Evolutionary conservation across 345 rosid species (phyloP).

Genomic region (Raphanus sativus): DNA sequence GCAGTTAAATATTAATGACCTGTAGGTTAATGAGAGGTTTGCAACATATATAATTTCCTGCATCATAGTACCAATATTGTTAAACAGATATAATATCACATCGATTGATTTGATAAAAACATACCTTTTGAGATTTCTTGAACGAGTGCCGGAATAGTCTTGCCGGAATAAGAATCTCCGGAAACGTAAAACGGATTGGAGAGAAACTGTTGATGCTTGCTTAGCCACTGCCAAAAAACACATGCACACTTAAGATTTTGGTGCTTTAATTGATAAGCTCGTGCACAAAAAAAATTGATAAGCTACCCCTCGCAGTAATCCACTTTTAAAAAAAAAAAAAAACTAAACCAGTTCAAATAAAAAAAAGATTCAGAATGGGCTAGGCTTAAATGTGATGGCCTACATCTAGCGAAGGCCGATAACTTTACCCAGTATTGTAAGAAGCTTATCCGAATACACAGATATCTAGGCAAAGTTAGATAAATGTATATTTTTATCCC

Average conservation of each 20-base stretch:
- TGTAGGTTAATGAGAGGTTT: slow-evolving; percentile 43
- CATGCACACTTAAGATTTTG: not conserved
- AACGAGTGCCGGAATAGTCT: slow-evolving; percentile 49
- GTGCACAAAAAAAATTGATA: too few relatives aligned
- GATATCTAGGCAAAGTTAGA: too few relatives aligned
- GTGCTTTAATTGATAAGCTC: not conserved
- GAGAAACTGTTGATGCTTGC: slow-evolving; percentile 49
- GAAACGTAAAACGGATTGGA: slow-evolving; percentile 52
- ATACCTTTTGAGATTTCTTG: slow-evolving; percentile 42
- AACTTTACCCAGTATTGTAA: not conserved
- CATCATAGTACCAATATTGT: not conserved
- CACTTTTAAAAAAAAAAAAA: not conserved
- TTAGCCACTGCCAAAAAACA: slow-evolving; percentile 51
- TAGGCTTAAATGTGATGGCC: not conserved
- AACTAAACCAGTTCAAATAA: too few relatives aligned
- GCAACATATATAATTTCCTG: slow-evolving; percentile 21
- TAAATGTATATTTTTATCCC: too few relatives aligned
- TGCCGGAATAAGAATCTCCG: slow-evolving; percentile 75
- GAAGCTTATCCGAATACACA: too few relatives aligned
- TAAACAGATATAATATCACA: not conserved
- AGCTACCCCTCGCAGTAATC: not conserved
- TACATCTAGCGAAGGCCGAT: not conserved
- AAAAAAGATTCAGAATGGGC: not conserved
- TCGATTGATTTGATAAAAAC: not conserved
- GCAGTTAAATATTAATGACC: slow-evolving; percentile 11